Conservation (phyloP, 2,329 filamentous ascomycete genomes). For the Pezicula neosporulosa region DNA sequence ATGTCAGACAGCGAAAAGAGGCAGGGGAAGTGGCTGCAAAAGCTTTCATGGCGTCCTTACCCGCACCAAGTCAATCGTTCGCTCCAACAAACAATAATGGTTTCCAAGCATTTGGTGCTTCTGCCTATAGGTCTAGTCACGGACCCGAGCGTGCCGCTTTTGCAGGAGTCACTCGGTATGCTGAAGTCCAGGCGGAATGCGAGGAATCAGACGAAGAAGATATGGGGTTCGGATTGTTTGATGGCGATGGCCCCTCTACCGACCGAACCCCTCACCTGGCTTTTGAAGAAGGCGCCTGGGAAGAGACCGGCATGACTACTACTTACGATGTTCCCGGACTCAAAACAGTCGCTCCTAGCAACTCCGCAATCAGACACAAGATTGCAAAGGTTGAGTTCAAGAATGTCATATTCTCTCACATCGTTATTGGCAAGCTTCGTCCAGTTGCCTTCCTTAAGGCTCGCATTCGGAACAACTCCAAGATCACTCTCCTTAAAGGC, state of each 20-base stretch:
- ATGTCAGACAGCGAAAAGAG: too few species aligned
- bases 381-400: slow-evolving; percentile 50
- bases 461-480: slow-evolving; percentile 51
- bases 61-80: too few species aligned
- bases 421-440: slow-evolving; percentile 58
- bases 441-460: slow-evolving; percentile 58
- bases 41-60: too few species aligned
- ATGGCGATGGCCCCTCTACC: slow-evolving; percentile 3
- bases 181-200: background rate
- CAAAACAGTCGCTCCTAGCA: slow-evolving; percentile 52
- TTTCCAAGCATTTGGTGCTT: too few species aligned
- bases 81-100: too few species aligned
- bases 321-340: slow-evolving; percentile 57
- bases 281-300: slow-evolving; percentile 51
- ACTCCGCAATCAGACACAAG: slow-evolving; percentile 52
- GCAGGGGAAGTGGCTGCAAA: too few species aligned
- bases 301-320: slow-evolving; percentile 54
- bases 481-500: slow-evolving; percentile 52
- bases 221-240: slow-evolving; percentile 6
- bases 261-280: slow-evolving; percentile 23
- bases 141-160: too few species aligned
- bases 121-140: too few species aligned
- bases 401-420: slow-evolving; percentile 51
- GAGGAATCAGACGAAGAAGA: slow-evolving; percentile 14
- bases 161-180: background rate